Conservation (phyloP, 208 protist genomes). For the Leishmania lainsoni region DNA sequence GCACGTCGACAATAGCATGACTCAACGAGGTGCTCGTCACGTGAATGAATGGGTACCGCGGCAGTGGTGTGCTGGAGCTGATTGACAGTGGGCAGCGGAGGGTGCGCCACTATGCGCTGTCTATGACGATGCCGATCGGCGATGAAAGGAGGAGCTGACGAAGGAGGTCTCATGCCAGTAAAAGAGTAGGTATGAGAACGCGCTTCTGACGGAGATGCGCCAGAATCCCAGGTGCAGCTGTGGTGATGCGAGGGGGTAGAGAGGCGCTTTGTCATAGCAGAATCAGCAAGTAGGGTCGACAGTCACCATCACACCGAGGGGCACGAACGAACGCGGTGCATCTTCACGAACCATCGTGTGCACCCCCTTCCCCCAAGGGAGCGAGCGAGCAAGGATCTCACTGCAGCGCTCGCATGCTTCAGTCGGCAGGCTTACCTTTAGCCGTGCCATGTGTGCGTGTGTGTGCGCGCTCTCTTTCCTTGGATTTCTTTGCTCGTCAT, state of each 20-base stretch:
- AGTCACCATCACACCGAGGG: no score
- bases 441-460: neutral
- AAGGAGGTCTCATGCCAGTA: neutral
- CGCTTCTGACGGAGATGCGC: slow-evolving; percentile 5
- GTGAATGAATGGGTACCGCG: slow-evolving; percentile 19
- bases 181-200: slow-evolving; percentile 23
- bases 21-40: slow-evolving; percentile 25
- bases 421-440: neutral
- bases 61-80: slow-evolving; percentile 18
- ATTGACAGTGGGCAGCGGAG: slow-evolving; percentile 9
- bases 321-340: no score
- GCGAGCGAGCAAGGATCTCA: neutral
- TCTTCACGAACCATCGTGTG: no score
- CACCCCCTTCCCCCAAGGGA: no score
- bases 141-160: slow-evolving; percentile 18
- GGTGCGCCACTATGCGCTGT: slow-evolving; percentile 25
- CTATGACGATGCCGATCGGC: slow-evolving; percentile 16
- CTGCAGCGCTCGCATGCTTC: neutral
- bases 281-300: no score
- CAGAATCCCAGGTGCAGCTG: neutral
- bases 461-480: neutral
- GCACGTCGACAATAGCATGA: slow-evolving; percentile 7
- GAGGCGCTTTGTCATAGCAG: no score
- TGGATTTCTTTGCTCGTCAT: neutral
- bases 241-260: no score